Conservation (phyloP, 2,329 filamentous ascomycete species). For the Sporothrix dimorphospora region DNA sequence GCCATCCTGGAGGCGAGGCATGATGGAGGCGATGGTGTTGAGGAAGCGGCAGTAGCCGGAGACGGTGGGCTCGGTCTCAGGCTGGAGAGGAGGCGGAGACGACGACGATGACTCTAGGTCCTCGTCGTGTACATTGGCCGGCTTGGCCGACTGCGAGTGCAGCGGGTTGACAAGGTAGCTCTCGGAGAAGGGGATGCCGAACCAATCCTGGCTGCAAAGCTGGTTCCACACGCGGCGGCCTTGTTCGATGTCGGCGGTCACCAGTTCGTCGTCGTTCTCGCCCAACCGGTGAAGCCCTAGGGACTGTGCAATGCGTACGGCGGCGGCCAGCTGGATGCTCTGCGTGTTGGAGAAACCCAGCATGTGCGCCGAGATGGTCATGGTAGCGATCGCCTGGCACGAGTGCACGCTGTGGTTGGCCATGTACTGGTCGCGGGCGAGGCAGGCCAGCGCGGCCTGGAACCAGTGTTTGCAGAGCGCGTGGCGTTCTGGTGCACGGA, state of each 20-base stretch:
- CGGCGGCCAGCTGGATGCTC: conserved; percentile 49
- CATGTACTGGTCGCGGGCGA: conserved; percentile 52
- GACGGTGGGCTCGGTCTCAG: conserved; percentile 35
- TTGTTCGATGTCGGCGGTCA: conserved; percentile 39
- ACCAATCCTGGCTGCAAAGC: conserved; percentile 46
- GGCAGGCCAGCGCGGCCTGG: conserved; percentile 48
- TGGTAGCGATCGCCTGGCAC: conserved; percentile 51
- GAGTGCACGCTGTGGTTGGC: conserved; percentile 47
- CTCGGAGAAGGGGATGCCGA: conserved; percentile 45
- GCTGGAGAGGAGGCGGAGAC: conserved; percentile 16
- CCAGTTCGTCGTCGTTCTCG: conserved; percentile 16
- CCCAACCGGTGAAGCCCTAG: conserved; percentile 50
- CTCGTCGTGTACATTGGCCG: conserved; percentile 44
- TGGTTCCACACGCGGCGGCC: conserved; percentile 45
- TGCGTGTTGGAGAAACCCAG: conserved; percentile 53
- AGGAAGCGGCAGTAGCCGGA: conserved; percentile 40
- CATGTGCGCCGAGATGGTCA: conserved; percentile 54
- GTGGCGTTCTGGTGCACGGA: conserved; percentile 45
- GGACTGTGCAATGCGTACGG: conserved; percentile 51
- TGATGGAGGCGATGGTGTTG: conserved; percentile 40
- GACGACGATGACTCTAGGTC: not conserved
- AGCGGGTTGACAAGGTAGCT: conserved; percentile 45
- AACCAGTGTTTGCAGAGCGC: conserved; percentile 50
- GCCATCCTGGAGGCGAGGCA: conserved; percentile 42
- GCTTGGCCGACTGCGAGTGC: conserved; percentile 41